Evolutionary conservation across 768 basidiomycete species (phyloP).

Genomic region (Panaeolus papilionaceus): DNA sequence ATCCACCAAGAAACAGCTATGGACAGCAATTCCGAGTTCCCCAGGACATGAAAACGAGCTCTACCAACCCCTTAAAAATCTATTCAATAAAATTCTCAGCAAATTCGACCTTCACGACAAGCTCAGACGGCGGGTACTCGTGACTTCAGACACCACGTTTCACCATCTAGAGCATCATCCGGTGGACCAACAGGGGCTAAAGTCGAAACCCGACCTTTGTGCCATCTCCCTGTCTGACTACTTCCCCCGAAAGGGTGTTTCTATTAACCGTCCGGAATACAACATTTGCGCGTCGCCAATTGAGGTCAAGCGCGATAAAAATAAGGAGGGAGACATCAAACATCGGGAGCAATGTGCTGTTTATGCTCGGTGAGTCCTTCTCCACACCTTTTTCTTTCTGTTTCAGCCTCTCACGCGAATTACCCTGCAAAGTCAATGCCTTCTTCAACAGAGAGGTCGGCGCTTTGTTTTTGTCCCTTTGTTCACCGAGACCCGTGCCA

Average conservation of each 20-base stretch:
- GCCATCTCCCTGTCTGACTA: not conserved
- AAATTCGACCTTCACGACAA: not conserved
- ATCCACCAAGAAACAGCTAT: not conserved
- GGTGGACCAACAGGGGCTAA: not conserved
- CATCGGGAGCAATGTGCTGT: not conserved
- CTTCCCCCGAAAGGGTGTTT: not conserved
- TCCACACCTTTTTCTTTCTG: not conserved
- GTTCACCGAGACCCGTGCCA: not conserved
- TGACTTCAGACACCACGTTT: not conserved
- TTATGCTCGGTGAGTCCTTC: not conserved
- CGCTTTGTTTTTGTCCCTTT: not conserved
- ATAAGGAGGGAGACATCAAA: not conserved
- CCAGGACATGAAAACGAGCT: not conserved
- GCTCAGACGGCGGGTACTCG: not conserved
- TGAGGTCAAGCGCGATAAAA: not conserved
- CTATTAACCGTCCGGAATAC: not conserved
- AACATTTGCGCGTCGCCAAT: not conserved
- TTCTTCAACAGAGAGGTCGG: not conserved
- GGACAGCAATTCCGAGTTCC: not conserved
- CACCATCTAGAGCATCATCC: too few relatives aligned
- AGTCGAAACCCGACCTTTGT: not conserved
- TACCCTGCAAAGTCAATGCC: not conserved
- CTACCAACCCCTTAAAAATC: not conserved
- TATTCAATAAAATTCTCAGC: not conserved
- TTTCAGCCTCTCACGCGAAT: not conserved